phyloP scores from a whole-genome alignment of 768 basidiomycete species.

The Stropharia rugosoannulata region DNA sequence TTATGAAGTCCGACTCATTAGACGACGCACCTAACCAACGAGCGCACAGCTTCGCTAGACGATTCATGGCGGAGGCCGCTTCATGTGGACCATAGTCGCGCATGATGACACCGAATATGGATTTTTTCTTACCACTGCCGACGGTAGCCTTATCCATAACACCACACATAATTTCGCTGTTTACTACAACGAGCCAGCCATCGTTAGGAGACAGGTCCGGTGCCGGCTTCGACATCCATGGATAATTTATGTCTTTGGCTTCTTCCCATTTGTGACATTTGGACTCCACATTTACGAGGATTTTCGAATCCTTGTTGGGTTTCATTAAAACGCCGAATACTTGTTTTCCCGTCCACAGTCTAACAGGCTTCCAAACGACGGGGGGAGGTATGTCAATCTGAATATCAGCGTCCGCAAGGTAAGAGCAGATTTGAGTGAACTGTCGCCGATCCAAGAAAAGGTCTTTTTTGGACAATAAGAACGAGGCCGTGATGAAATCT shows the following conservation, averaged over 20 bases:
- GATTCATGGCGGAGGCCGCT: slow-evolving; percentile 94
- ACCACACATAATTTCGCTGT: slow-evolving; percentile 99
- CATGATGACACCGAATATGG: slow-evolving; percentile 96
- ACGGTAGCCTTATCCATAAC: slow-evolving; percentile 99
- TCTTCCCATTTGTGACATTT: slow-evolving; percentile 92
- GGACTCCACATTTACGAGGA: slow-evolving; percentile 92
- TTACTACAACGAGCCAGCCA: slow-evolving; percentile 95
- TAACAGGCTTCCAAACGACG: slow-evolving; percentile 87
- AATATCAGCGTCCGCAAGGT: slow-evolving; percentile 86
- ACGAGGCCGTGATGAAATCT: slow-evolving; percentile 99
- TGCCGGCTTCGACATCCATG: slow-evolving; percentile 57
- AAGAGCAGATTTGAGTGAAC: slow-evolving; percentile 96
- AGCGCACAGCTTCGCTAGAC: slow-evolving; percentile 92
- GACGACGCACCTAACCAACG: slow-evolving; percentile 76
- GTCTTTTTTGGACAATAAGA: slow-evolving; percentile 90
- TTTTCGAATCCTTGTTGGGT: slow-evolving; percentile 79
- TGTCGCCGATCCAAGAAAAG: slow-evolving; percentile 91
- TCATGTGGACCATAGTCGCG: slow-evolving; percentile 95
- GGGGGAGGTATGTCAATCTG: slow-evolving; percentile 97
- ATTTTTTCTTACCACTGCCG: slow-evolving; percentile 98
- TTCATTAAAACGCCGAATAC: slow-evolving; percentile 97
- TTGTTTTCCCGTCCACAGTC: slow-evolving; percentile 98
- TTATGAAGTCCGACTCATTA: background rate
- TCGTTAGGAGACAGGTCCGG: slow-evolving; percentile 95
- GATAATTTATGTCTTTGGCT: slow-evolving; percentile 61